Base-by-base conservation (phyloP, 1,139 yeast species). In the Pichia sp. region DNA sequence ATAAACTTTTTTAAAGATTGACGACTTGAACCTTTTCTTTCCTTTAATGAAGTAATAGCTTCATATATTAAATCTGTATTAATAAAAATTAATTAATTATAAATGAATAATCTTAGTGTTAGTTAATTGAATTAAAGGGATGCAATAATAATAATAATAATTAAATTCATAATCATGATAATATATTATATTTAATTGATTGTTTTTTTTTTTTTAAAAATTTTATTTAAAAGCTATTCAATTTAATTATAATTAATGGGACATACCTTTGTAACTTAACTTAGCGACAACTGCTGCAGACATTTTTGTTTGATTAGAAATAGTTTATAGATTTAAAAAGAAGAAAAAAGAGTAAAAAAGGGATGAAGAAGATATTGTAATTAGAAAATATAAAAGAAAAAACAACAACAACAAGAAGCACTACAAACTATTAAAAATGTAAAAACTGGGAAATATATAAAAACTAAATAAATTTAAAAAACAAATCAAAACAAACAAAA, bases 11-110 rank as follows among this genome's bases (percentile, higher is more conserved):
- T 80, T 52, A 80, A 65, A n/a, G 82, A 82, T 60, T 76, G 80
- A 65, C 86, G 85, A 55, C 83, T 37, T 40, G 94, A 82, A 45
- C 96, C 96, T 51, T 76, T 82, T 68, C 95, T 80, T 59, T 85
- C 94, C 60, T 85, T 84, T 58, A 87, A 74, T 33, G 82, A 69
- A 41, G 74, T 63, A 54, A 87, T 73, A 45, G 95, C 95, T 50
- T 83, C 79, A 58, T 76, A 76, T 64, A 87, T 85, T 80, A 86
- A 75, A 50, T 85, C 95, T 80, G 60, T 39, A 35, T 32, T 23
- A 40, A 20, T 23, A 11, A 30, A 33, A 24, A n/a, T 30, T 26
- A n/a, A 10, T 6, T 20, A 10, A 10, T 4, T n/a, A n/a, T n/a
- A n/a, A n/a, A n/a, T n/a, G n/a, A n/a, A n/a, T n/a, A n/a, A n/a